Evolutionary conservation across 495 filamentous ascomycete genomes (phyloP), one percentile per base, ranked within the genome.

Genomic region (Parachaetomium inaequale): DNA sequence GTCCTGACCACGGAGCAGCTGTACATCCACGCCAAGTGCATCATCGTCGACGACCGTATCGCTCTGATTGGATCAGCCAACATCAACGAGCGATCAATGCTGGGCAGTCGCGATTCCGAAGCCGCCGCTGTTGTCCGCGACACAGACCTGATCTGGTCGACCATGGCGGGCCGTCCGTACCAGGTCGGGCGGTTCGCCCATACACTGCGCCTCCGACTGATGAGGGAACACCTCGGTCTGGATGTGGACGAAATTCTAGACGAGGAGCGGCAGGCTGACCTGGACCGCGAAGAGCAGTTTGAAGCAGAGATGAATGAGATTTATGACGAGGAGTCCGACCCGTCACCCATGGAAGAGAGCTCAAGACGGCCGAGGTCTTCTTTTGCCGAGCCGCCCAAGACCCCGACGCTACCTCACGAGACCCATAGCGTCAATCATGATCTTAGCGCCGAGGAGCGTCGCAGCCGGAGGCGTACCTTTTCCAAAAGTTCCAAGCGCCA

Each of bases 21-120:
- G 3, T 99, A 99, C 66, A 98, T 99, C 50, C 94, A 99, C 66
- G 94, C 94, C 49, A 99, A 99, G 70, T 92, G 87, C 66, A 97
- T 98, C 84, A 83, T 99, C 59, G 94, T 96, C 4, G 94, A 99
- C 73, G 94, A 99, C 68, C 84, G 93, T 34, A 85, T 92, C 65
- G 93, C 87, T 25, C 88, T 99, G 58, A 99, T 99, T 68, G 94
- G 94, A 19, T 97, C 93, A 42, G 95, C 94, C 29, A 99, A 99
- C 70, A 99, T 99, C 78, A 99, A 99, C 69, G 94, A 99, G 71
- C 88, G 94, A 31, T 97, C 93, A 14, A 93, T 99, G 92, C 70
- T 96, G 23, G 94, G 94, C 38, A 85, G 84, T 19, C 82, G 95
- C 63, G 94, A 99, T 73, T 96, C 92, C 1, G 94, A 99, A 71